Conservation (phyloP, 768 basidiomycete species). For the Mycena indigotica region DNA sequence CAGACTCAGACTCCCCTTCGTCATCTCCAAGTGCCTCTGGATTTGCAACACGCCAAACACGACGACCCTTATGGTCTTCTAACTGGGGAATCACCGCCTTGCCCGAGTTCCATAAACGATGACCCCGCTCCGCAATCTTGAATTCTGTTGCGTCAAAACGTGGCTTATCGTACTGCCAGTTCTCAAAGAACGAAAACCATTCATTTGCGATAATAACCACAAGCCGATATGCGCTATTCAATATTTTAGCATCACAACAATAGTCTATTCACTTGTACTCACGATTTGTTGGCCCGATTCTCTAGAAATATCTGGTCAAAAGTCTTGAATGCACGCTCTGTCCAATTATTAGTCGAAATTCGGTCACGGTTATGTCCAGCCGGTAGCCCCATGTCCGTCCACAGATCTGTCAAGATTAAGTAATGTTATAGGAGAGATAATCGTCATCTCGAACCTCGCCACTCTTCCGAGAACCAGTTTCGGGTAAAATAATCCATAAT, state of each 20-base stretch:
- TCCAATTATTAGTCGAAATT: constrained; percentile 23
- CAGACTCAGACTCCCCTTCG: neutral
- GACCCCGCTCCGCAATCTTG: constrained; percentile 5
- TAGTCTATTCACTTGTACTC: neutral
- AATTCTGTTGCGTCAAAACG: constrained; percentile 2
- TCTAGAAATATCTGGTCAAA: constrained; percentile 22
- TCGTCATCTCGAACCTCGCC: constrained; percentile 7
- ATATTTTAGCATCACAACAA: neutral
- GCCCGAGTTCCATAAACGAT: constrained; percentile 8
- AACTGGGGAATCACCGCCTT: neutral
- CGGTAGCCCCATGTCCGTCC: constrained; percentile 20
- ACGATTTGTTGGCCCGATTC: constrained; percentile 17
- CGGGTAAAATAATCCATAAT: constrained; percentile 15
- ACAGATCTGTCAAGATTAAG: neutral
- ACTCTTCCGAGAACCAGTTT: constrained; percentile 16
- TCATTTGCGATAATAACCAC: constrained; percentile 13
- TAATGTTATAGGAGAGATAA: neutral
- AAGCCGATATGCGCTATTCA: constrained; percentile 5
- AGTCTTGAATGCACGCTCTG: constrained; percentile 17
- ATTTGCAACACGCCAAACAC: constrained; percentile 2
- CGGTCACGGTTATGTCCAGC: constrained; percentile 13
- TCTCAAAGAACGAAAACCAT: constrained; percentile 15
- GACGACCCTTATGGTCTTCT: neutral
- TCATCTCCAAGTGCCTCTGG: neutral
- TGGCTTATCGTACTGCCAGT: constrained; percentile 6